Conservation (phyloP, 2,329 filamentous ascomycete species). For the Ophiocordyceps camponoti-floridani region DNA sequence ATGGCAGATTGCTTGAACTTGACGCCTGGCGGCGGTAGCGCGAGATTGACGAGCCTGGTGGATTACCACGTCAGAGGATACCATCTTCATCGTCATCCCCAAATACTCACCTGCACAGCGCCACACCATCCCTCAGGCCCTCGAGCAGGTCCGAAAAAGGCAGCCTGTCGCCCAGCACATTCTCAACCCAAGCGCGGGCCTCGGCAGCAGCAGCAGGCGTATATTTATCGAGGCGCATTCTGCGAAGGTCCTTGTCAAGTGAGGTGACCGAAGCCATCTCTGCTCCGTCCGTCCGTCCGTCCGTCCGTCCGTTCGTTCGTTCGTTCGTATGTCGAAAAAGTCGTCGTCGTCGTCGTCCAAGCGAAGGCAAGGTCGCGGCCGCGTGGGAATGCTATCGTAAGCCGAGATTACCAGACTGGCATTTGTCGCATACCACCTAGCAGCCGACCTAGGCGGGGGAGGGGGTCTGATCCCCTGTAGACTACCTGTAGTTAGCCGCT, state of each 20-base stretch:
- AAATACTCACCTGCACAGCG: conserved; percentile 64
- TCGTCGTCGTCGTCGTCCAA: too few species aligned
- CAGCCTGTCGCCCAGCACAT: conserved; percentile 55
- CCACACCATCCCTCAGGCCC: conserved; percentile 74
- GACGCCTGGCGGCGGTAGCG: conserved; percentile 56
- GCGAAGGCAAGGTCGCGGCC: too few species aligned
- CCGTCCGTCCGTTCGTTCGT: background rate
- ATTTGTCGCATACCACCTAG: conserved; percentile 5
- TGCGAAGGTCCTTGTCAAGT: conserved; percentile 88
- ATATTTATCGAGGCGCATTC: conserved; percentile 80
- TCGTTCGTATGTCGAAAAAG: background rate
- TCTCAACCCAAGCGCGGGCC: conserved; percentile 71
- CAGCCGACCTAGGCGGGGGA: too few species aligned
- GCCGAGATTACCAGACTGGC: conserved; percentile 3
- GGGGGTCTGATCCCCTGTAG: background rate
- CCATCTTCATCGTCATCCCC: background rate
- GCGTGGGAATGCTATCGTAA: conserved; percentile 5
- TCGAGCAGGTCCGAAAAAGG: conserved; percentile 64
- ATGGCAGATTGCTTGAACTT: conserved; percentile 84
- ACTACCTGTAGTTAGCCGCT: too few species aligned
- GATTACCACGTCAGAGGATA: conserved; percentile 4
- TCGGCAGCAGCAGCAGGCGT: conserved; percentile 82
- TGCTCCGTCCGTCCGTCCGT: background rate
- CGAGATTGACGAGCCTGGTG: conserved; percentile 65
- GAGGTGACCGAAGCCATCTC: conserved; percentile 85